Base-by-base conservation (phyloP, 2,329 filamentous ascomycete species). In the Zasmidium cellare region DNA sequence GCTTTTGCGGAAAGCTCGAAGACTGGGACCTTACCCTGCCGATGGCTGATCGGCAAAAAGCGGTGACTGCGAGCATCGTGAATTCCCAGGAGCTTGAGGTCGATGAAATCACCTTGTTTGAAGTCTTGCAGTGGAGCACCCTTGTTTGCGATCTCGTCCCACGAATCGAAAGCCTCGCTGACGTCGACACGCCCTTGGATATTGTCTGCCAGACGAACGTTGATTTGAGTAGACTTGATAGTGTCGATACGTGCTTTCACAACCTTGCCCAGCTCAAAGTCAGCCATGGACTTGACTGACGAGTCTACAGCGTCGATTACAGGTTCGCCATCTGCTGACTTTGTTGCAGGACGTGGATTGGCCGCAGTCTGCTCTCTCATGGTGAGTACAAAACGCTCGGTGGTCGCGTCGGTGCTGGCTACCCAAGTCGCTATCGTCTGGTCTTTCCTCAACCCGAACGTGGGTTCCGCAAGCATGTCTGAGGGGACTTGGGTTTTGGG, bases 181-280 rank as follows among this genome's bases (percentile, higher is more conserved):
- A 94, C 85, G 70, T 97, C 93, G 59, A 99, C 87, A 18, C 94
- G 90, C n/a, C 93, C 94, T 71, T 96, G 90, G 9, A 96, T 82
- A 63, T 92, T 91, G 69, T 96, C 91, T 46, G 91, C 88, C 51
- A 97, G 82, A 65, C 90, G 85, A 5, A 99, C 91, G 65, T 97
- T 97, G 55, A 97, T 79, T 72, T 99, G 94, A 0, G 93, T 97
- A 50, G 88, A 87, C 75, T 96, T 96, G 70, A 97, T 79, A 0
- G 91, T 91, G n/a, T 84, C 84, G 46, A 99, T 84, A 66, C 83
- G 88, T 41, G 90, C 93, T 70, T 90, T 91, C 7, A 87, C 86
- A 48, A 89, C 72, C 64, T 83, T 88, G 53, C 93, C 93, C 25
- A 91, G 80, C 1, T 79, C 79, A 50, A 96, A 83, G 64, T 96